A percentile compares a stretch with the other conserved stretches of the same genome.
Evolutionary conservation across 768 basidiomycete genomes (phyloP).

Genomic region (Boletus reticuloceps): DNA sequence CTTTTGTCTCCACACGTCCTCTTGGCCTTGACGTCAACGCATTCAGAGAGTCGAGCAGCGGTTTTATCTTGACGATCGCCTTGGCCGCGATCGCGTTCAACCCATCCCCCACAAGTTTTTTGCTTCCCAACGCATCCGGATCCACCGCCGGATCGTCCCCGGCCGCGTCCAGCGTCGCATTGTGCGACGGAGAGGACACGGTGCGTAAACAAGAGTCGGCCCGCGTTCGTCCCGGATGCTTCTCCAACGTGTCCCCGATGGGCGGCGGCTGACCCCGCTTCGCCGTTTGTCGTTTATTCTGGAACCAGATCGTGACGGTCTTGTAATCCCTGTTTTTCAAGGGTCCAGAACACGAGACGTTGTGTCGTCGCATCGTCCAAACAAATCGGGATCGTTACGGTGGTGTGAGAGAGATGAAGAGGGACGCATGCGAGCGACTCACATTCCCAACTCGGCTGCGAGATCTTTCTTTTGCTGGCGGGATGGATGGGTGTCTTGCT

Average conservation of each 20-base stretch:
- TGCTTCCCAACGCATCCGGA: neutral
- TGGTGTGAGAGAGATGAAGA: too few relatives aligned
- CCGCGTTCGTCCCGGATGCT: neutral
- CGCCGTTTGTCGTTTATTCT: conserved; percentile 69
- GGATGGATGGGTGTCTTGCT: conserved; percentile 29
- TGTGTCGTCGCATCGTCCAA: too few relatives aligned
- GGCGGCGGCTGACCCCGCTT: conserved; percentile 25
- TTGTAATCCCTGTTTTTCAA: conserved; percentile 45
- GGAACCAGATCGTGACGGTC: conserved; percentile 72
- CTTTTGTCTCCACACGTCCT: neutral
- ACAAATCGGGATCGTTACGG: too few relatives aligned
- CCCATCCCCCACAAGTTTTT: neutral
- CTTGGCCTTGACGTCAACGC: conserved; percentile 10
- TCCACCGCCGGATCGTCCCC: neutral
- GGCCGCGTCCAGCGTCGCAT: conserved; percentile 20
- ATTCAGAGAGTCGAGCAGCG: conserved; percentile 20
- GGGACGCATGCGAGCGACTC: conserved; percentile 3
- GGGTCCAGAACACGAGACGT: too few relatives aligned
- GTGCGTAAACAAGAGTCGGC: conserved; percentile 22
- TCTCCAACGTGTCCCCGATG: neutral
- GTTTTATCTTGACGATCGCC: conserved; percentile 22
- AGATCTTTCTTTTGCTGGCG: conserved; percentile 29
- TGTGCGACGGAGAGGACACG: conserved; percentile 32
- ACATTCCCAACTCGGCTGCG: conserved; percentile 29
- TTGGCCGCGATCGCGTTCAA: conserved; percentile 7